Evolutionary conservation across 805 yeast genomes (phyloP).

Genomic region (Phaffomyces opuntiae): DNA sequence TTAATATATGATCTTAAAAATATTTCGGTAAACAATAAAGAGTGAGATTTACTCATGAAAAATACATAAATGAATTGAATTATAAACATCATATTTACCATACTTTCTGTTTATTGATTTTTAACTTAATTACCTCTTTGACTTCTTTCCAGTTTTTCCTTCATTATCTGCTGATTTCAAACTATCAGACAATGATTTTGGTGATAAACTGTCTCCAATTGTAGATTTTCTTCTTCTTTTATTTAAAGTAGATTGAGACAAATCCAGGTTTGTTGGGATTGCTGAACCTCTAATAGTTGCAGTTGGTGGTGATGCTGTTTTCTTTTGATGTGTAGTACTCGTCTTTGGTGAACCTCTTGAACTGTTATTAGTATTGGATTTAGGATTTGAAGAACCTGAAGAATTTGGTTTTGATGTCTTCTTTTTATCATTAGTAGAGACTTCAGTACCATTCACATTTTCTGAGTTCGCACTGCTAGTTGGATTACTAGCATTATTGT

Average conservation of each 20-base stretch:
- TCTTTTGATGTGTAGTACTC: not conserved
- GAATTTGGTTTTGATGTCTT: not conserved
- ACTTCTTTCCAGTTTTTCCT: not conserved
- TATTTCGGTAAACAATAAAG: too few relatives aligned
- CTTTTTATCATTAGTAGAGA: not conserved
- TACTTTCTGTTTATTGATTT: too few relatives aligned
- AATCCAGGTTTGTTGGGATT: constrained; percentile 21
- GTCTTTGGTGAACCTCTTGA: constrained; percentile 3
- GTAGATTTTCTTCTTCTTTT: constrained; percentile 28
- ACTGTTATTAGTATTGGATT: not conserved
- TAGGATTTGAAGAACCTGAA: not conserved
- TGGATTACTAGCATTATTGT: too few relatives aligned
- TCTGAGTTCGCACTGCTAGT: too few relatives aligned
- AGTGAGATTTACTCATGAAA: too few relatives aligned
- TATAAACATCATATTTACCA: too few relatives aligned
- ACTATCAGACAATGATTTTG: constrained; percentile 11
- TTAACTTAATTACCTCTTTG: not conserved
- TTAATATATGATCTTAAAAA: too few relatives aligned
- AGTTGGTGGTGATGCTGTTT: not conserved
- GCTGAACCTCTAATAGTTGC: constrained; percentile 1
- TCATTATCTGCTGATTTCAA: not conserved
- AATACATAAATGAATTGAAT: too few relatives aligned
- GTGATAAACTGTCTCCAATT: constrained; percentile 15
- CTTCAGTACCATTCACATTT: too few relatives aligned
- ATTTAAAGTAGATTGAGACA: constrained; percentile 28